A percentile compares a stretch with the other conserved stretches of the same genome.
phyloP scores from a whole-genome alignment of 164 flowering plant genomes.

The Magnolia changhungtana region DNA sequence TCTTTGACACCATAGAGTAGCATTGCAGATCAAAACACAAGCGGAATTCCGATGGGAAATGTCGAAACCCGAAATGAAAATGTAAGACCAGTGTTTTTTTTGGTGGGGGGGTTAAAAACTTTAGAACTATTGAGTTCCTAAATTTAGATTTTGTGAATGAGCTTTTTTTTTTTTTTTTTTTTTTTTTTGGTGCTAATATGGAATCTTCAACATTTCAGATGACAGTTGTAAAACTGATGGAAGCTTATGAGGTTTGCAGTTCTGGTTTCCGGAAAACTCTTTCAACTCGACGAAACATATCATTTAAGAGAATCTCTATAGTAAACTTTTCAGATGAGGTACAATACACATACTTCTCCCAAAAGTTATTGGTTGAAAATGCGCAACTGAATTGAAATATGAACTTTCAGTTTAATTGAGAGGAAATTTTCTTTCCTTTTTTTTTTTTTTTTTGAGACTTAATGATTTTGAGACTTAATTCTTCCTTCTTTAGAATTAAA shows the following conservation, averaged over 20 bases:
- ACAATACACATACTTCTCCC: background rate
- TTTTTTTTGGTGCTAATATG: background rate
- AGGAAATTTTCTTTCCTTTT: background rate
- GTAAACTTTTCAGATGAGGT: slow-evolving; percentile 91
- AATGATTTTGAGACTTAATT: too few species aligned
- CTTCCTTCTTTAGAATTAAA: too few species aligned
- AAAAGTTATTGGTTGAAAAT: background rate
- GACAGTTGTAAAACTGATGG: slow-evolving; percentile 69
- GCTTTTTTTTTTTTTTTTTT: too few species aligned
- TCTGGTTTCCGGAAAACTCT: slow-evolving; percentile 58
- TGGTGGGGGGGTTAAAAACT: background rate
- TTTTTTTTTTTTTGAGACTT: background rate
- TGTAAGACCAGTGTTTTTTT: slow-evolving; percentile 31
- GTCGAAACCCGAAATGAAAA: slow-evolving; percentile 28
- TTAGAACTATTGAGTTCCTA: background rate
- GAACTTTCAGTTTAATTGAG: background rate
- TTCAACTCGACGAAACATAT: slow-evolving; percentile 44
- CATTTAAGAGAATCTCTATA: slow-evolving; percentile 63
- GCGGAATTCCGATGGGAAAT: slow-evolving; percentile 20
- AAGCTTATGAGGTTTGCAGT: slow-evolving; percentile 65
- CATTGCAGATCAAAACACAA: slow-evolving; percentile 22
- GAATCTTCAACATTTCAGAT: slow-evolving; percentile 34
- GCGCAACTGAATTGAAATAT: background rate
- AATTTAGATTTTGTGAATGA: background rate
- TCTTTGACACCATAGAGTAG: slow-evolving; percentile 29